Percentiles rank a stretch among this genome's conserved stretches.
These are phyloP conservation scores for Paecilomyces fulvus DNA, from an alignment of 2,329 filamentous ascomycete species.

Conservation along the genomic window DNA sequence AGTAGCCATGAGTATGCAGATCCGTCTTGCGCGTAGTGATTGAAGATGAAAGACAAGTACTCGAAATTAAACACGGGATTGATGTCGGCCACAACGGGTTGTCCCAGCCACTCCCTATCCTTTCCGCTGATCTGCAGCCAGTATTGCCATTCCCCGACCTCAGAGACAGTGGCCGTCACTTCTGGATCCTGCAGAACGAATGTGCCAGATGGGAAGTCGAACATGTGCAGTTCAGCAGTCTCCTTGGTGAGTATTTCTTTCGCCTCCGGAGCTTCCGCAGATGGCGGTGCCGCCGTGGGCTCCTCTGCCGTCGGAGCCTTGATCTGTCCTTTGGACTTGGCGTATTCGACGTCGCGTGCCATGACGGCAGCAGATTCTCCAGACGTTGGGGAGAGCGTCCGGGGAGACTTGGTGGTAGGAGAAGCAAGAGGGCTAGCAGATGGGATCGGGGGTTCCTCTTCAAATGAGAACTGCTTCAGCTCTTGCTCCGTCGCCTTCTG, in stretches of 20 bases:
- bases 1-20: conserved; percentile 93
- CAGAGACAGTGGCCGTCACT: conserved; percentile 71
- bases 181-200: conserved; percentile 72
- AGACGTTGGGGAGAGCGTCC: conserved; percentile 25
- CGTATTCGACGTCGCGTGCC: conserved; percentile 37
- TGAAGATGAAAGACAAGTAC: conserved; percentile 98
- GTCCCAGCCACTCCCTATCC: conserved; percentile 76
- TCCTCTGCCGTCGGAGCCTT: conserved; percentile 32
- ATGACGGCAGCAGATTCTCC: conserved; percentile 36
- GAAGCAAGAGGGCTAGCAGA: conserved; percentile 50
- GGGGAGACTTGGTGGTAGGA: conserved; percentile 31
- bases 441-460: conserved; percentile 51
- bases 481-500: conserved; percentile 75
- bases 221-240: conserved; percentile 79
- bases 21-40: conserved; percentile 82
- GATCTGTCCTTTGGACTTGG: conserved; percentile 32
- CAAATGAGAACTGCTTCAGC: conserved; percentile 73
- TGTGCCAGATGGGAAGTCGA: conserved; percentile 77
- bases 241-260: conserved; percentile 68
- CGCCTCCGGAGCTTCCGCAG: conserved; percentile 55
- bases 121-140: conserved; percentile 79
- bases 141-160: conserved; percentile 87
- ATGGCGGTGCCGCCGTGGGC: conserved; percentile 53
- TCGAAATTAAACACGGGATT: conserved; percentile 99
- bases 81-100: conserved; percentile 78